These are phyloP conservation scores for Lachnellula subtilissima DNA, from an alignment of 2,329 filamentous ascomycete species.

Conservation along the genomic window DNA sequence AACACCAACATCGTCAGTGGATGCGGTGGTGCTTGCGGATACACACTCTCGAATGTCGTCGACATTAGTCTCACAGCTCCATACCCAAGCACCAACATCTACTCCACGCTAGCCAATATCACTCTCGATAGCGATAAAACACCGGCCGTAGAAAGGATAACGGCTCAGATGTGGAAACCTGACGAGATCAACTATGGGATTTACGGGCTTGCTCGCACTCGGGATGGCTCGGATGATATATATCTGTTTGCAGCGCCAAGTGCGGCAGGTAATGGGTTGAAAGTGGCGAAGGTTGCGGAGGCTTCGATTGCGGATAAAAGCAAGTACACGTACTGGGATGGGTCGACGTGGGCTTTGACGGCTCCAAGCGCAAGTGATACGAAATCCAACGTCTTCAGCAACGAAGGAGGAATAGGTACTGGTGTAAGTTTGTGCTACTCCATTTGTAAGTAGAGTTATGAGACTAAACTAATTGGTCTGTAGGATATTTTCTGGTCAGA, in stretches of 20 bases:
- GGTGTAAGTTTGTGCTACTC: background rate
- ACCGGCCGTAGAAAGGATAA: background rate
- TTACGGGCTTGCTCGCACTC: background rate
- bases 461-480: background rate
- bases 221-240: background rate
- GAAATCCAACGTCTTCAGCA: background rate
- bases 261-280: background rate
- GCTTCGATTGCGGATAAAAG: background rate
- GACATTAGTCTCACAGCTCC: background rate
- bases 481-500: background rate
- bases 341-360: background rate
- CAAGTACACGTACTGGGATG: background rate
- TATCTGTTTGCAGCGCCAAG: background rate
- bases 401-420: background rate
- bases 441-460: background rate
- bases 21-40: background rate
- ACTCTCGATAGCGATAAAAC: background rate
- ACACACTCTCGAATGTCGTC: background rate
- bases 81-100: background rate
- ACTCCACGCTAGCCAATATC: background rate
- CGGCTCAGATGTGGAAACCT: background rate
- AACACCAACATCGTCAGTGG: background rate
- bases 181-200: background rate
- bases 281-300: background rate
- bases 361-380: background rate